phyloP scores from a whole-genome alignment of 2,329 filamentous ascomycete genomes.

The Fusarium albosuccineum region DNA sequence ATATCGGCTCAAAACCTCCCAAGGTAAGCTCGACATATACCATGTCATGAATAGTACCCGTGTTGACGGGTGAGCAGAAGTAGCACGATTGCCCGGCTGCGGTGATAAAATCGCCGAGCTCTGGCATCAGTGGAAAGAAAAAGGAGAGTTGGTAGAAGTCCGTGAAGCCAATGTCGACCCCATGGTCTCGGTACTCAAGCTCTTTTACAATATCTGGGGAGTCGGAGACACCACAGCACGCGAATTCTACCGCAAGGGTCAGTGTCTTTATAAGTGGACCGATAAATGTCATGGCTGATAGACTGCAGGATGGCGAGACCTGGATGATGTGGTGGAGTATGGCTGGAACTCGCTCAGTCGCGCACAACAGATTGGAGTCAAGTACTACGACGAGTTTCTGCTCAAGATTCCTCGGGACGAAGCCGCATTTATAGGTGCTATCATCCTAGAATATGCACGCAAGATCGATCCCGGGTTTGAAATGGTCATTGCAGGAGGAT shows the following conservation, averaged over 20 bases:
- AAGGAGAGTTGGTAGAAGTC: constrained; percentile 73
- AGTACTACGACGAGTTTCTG: constrained; percentile 90
- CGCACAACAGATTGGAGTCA: constrained; percentile 92
- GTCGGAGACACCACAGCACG: constrained; percentile 85
- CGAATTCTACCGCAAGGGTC: constrained; percentile 79
- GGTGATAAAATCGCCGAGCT: constrained; percentile 82
- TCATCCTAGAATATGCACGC: constrained; percentile 76
- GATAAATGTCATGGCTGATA: constrained; percentile 9
- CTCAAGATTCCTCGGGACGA: constrained; percentile 78
- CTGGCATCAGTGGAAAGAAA: constrained; percentile 78
- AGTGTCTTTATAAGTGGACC: constrained; percentile 1
- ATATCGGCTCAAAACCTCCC: constrained; percentile 55
- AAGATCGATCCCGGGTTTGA: constrained; percentile 68
- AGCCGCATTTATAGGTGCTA: constrained; percentile 75
- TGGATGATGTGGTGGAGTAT: constrained; percentile 87
- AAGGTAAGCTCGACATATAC: constrained; percentile 53
- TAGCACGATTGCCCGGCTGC: constrained; percentile 79
- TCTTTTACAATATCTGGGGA: constrained; percentile 92
- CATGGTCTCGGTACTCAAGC: constrained; percentile 72
- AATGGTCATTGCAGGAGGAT: constrained; percentile 80
- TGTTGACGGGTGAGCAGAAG: constrained; percentile 52
- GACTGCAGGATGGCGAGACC: constrained; percentile 76
- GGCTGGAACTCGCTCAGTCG: constrained; percentile 82
- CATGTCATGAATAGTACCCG: too few species aligned
- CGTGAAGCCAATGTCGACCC: constrained; percentile 73